Base-by-base conservation (phyloP, 2,329 filamentous ascomycete genomes). In the Penicillium crustosum region DNA sequence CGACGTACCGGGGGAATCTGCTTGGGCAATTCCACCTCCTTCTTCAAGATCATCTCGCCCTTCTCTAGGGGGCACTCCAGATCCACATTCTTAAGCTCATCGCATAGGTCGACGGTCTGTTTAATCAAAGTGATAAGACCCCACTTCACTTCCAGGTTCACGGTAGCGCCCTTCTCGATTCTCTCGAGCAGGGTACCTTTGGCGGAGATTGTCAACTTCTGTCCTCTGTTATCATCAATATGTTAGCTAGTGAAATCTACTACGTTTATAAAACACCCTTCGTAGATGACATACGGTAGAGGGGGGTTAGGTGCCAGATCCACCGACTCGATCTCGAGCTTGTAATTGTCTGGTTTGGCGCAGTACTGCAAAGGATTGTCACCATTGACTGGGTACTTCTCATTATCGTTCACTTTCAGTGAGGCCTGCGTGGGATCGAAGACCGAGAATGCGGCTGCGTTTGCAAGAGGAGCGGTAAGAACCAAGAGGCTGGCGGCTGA, bases 71-170 rank as follows among this genome's bases (percentile, higher is more conserved):
- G 94, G 77, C 94, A 99, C 68, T 90, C 79, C 57, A 97, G 81
- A 68, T 97, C 91, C 44, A 97, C 91, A 66, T 97, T 92, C 73
- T 84, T 81, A 64, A 96, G 85, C 74, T 96, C 89, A 60, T 97
- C 90, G 81, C 94, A 99, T 38, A 97, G 84, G 72, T 96, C 89
- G 69, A 88, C 87, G 65, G 83, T 84, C 64, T 89, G 89, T 75
- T 85, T 90, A 76, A 99, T 86, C 63, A 99, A 84, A 55, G 87
- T 90, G 75, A 99, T 97, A 65, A 96, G 82, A 60, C 93, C 93
- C 76, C 96, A 97, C 79, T 96, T 97, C 78, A 99, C 93, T 65
- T 87, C 84, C 41, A 99, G 75, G 48, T 88, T 82, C 61, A 97
- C 89, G 68, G 90, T 91, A 59, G 93, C 91, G 58, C 91, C 93